Percentiles rank a stretch among this genome's conserved stretches.
Conservation (phyloP, 208 protist species). For the Wallacemonas rigidus region DNA sequence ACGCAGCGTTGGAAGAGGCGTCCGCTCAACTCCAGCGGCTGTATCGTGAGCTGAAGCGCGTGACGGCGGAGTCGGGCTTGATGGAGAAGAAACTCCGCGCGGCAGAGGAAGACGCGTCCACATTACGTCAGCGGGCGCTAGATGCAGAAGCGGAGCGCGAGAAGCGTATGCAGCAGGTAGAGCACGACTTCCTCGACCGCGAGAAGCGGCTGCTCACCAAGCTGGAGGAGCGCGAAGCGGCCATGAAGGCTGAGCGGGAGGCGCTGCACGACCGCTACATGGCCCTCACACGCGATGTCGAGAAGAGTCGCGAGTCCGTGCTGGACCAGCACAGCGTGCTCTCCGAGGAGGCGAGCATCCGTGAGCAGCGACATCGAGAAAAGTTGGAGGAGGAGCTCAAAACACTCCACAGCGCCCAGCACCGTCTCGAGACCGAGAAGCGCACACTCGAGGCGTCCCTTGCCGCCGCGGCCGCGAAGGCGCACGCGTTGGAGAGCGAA, state of each 20-base stretch:
- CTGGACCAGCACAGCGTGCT: conserved; percentile 38
- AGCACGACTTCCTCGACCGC: conserved; percentile 52
- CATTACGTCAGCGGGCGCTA: conserved; percentile 53
- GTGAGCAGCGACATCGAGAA: conserved; percentile 33
- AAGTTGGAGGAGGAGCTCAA: conserved; percentile 29
- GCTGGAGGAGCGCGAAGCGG: conserved; percentile 38
- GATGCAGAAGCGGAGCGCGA: conserved; percentile 66
- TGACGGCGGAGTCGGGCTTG: conserved; percentile 38
- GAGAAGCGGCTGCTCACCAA: conserved; percentile 53
- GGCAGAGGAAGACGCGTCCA: conserved; percentile 39
- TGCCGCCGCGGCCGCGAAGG: background rate
- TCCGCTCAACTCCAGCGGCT: conserved; percentile 76
- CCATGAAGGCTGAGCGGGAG: conserved; percentile 62
- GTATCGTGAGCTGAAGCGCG: conserved; percentile 71
- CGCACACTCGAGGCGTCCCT: conserved; percentile 36
- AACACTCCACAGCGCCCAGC: conserved; percentile 12
- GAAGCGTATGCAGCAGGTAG: conserved; percentile 34
- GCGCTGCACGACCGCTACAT: conserved; percentile 71
- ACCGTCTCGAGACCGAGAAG: conserved; percentile 17
- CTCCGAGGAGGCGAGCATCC: background rate
- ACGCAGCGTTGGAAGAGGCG: conserved; percentile 83
- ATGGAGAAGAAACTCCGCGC: conserved; percentile 43
- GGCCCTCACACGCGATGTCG: conserved; percentile 21
- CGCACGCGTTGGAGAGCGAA: conserved; percentile 10
- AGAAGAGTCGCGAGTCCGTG: conserved; percentile 35